Percentiles rank a stretch among this genome's conserved stretches.
phyloP scores from a whole-genome alignment of 164 flowering plant species.

The Vitis cinerea region DNA sequence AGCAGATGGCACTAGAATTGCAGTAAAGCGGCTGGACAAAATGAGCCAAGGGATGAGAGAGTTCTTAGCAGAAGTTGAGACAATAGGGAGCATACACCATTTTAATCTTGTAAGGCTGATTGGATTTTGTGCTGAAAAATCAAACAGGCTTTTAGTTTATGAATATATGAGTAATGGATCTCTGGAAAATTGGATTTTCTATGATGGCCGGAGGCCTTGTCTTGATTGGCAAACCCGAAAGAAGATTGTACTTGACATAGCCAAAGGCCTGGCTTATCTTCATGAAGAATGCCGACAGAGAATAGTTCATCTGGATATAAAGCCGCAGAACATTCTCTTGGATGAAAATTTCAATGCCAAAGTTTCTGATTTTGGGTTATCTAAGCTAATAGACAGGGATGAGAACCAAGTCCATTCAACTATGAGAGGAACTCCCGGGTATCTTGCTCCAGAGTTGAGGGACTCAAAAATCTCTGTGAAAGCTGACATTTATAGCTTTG shows the following conservation, averaged over 20 bases:
- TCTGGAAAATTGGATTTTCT: constrained; percentile 6
- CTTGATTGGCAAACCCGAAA: neutral
- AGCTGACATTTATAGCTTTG: neutral
- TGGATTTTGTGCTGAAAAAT: constrained; percentile 37
- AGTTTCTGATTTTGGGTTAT: no score
- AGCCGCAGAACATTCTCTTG: no score
- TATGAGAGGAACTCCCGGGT: no score
- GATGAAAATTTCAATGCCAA: no score
- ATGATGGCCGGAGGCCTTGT: neutral
- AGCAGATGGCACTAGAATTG: constrained; percentile 6
- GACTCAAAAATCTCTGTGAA: neutral
- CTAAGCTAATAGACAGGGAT: no score
- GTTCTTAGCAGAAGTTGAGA: constrained; percentile 9
- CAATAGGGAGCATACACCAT: constrained; percentile 8
- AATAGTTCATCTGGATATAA: no score
- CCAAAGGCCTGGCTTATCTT: no score
- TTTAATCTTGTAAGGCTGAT: constrained; percentile 20
- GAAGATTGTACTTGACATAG: no score
- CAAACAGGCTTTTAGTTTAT: constrained; percentile 32
- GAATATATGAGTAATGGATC: constrained; percentile 6
- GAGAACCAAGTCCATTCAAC: no score
- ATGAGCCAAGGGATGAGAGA: constrained; percentile 10
- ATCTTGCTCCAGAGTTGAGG: neutral
- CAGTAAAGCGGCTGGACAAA: constrained; percentile 15
- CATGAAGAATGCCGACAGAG: no score